Conservation (phyloP, 805 yeast species). For the Hanseniaspora jakobsenii region DNA sequence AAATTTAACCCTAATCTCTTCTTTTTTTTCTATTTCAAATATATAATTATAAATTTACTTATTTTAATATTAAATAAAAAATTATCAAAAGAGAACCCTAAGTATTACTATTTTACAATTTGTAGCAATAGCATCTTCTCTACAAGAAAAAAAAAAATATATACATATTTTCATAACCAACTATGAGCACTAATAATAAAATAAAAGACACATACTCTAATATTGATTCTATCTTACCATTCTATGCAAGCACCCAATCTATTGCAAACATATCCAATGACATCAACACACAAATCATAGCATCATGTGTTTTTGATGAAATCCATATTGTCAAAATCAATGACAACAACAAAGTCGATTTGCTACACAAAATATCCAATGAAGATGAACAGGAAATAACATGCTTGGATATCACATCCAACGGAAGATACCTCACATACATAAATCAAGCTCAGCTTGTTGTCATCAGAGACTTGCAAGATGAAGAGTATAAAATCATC, state of each 20-base stretch:
- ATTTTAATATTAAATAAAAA: too few relatives aligned
- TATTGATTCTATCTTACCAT: conserved; percentile 49
- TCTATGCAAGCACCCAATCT: conserved; percentile 71
- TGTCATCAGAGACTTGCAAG: conserved; percentile 40
- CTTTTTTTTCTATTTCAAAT: too few relatives aligned
- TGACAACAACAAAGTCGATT: conserved; percentile 4
- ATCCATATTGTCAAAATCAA: conserved; percentile 53
- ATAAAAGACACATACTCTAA: conserved; percentile 28
- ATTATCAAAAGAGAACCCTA: too few relatives aligned
- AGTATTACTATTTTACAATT: too few relatives aligned
- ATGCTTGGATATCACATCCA: conserved; percentile 62
- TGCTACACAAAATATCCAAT: conserved; percentile 51
- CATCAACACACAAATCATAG: conserved; percentile 48
- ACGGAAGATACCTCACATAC: conserved; percentile 55
- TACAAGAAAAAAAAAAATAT: neutral
- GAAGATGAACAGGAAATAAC: conserved; percentile 74
- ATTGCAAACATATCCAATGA: conserved; percentile 47
- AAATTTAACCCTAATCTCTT: too few relatives aligned
- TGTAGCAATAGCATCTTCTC: too few relatives aligned
- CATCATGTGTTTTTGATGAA: conserved; percentile 71
- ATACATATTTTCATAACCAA: neutral
- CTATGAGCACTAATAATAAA: too few relatives aligned
- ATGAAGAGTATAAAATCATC: conserved; percentile 29
- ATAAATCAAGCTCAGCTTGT: conserved; percentile 78
- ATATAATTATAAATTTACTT: too few relatives aligned